These are phyloP conservation scores for Apophysomyces sp. DNA, from an alignment of 371 early-diverging fungal genomes.

Conservation along the genomic window DNA sequence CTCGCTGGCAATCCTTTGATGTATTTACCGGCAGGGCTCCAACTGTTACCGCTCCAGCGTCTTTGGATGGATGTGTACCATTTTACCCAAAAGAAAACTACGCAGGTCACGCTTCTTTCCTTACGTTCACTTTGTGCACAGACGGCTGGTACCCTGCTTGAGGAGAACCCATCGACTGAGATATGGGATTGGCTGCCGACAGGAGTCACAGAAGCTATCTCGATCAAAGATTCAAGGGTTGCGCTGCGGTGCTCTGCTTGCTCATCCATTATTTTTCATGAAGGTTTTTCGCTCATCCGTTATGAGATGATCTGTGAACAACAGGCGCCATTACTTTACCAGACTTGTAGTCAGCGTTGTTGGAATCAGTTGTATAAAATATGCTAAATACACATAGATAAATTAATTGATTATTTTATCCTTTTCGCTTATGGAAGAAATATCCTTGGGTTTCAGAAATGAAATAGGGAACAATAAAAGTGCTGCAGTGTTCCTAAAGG, in stretches of 20 bases:
- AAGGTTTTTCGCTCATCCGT: constrained; percentile 9
- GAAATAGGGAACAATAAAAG: too few species aligned
- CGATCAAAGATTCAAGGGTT: constrained; percentile 7
- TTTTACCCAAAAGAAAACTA: constrained; percentile 16
- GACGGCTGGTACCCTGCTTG: not conserved
- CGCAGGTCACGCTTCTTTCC: not conserved
- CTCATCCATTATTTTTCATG: constrained; percentile 8
- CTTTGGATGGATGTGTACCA: constrained; percentile 47
- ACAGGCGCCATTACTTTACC: constrained; percentile 5
- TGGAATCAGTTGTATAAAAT: not conserved
- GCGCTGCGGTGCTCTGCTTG: constrained; percentile 12
- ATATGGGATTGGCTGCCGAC: not conserved
- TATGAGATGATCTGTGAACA: not conserved
- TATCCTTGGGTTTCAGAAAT: too few species aligned
- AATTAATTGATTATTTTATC: too few species aligned
- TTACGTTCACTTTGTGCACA: constrained; percentile 10
- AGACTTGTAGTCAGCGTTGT: constrained; percentile 15
- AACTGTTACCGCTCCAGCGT: constrained; percentile 16
- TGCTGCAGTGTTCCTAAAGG: too few species aligned
- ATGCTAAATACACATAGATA: too few species aligned
- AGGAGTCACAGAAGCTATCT: constrained; percentile 1
- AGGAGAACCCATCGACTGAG: not conserved
- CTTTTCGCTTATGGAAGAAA: too few species aligned
- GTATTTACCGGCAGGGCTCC: constrained; percentile 46
- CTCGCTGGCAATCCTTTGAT: constrained; percentile 54